Evolutionary conservation across 495 filamentous ascomycete genomes (phyloP).

Genomic region (Astrocystis sublimbata): DNA sequence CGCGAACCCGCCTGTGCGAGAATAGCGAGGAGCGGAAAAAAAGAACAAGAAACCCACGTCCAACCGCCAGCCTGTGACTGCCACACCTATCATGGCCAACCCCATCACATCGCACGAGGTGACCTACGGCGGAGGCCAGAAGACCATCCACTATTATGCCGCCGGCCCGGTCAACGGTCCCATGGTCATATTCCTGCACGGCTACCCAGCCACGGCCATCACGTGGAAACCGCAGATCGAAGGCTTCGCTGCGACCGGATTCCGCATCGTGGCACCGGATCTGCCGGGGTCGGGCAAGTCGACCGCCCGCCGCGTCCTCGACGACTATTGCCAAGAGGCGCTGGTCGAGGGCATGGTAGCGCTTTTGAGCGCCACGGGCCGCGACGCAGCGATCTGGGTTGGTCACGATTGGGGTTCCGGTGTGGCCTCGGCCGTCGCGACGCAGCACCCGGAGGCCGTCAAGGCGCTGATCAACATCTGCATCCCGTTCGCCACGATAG

Average conservation of each 20-base stretch:
- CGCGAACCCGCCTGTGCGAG: too few relatives aligned
- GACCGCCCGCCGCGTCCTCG: slow-evolving; percentile 2
- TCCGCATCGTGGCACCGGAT: slow-evolving; percentile 12
- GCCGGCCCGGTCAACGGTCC: slow-evolving; percentile 9
- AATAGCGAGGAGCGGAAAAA: too few relatives aligned
- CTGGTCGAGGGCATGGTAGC: slow-evolving; percentile 20
- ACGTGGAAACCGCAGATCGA: slow-evolving; percentile 11
- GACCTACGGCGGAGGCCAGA: slow-evolving; percentile 9
- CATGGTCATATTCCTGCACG: slow-evolving; percentile 8
- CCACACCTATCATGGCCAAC: background rate
- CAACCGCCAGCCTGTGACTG: too few relatives aligned
- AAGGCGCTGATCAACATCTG: slow-evolving; percentile 11
- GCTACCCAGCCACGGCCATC: slow-evolving; percentile 10
- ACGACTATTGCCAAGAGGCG: slow-evolving; percentile 13
- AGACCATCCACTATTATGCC: slow-evolving; percentile 17
- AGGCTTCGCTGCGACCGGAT: slow-evolving; percentile 8
- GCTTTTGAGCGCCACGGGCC: slow-evolving; percentile 6
- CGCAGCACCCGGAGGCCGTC: slow-evolving; percentile 14
- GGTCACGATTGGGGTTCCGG: slow-evolving; percentile 20
- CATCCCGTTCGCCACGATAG: slow-evolving; percentile 11
- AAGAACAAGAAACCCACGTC: too few relatives aligned
- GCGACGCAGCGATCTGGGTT: slow-evolving; percentile 18
- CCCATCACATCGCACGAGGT: slow-evolving; percentile 8
- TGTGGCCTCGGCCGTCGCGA: slow-evolving; percentile 14
- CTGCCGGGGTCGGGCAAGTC: slow-evolving; percentile 16